These are phyloP conservation scores for Phytophthora quininea DNA, from an alignment of 352 stramenopile genomes.

Conservation along the genomic window DNA sequence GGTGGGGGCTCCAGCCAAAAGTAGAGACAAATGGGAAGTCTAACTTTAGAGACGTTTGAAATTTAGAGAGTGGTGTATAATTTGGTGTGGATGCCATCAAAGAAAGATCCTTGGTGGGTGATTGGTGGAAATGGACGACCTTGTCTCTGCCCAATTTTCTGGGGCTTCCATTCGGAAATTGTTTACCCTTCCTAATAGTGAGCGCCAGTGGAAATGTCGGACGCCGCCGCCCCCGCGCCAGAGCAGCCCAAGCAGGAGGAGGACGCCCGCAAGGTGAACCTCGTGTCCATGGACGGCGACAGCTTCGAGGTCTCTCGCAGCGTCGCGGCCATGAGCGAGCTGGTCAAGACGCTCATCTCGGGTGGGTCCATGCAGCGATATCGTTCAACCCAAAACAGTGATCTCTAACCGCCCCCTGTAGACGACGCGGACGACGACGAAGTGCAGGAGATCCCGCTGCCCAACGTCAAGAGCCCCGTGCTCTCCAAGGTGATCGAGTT, in stretches of 20 bases:
- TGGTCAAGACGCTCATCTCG: conserved; percentile 98
- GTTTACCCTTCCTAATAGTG: conserved; percentile 9
- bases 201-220: conserved; percentile 52
- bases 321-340: conserved; percentile 97
- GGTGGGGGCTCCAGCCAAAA: too few species aligned
- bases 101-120: background rate
- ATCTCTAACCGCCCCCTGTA: conserved; percentile 10
- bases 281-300: conserved; percentile 96
- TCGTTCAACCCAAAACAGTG: background rate
- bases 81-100: background rate
- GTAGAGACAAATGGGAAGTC: background rate
- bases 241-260: conserved; percentile 68
- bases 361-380: conserved; percentile 42
- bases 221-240: conserved; percentile 45
- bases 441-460: conserved; percentile 96
- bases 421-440: conserved; percentile 96
- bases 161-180: background rate
- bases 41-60: background rate
- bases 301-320: conserved; percentile 94
- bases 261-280: conserved; percentile 82
- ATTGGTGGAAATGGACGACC: background rate
- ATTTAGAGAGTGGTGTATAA: background rate
- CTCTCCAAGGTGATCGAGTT: conserved; percentile 98
- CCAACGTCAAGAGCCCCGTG: conserved; percentile 97
- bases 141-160: too few species aligned